Conservation (phyloP, 768 basidiomycete species). For the Flagelloscypha sp. region DNA sequence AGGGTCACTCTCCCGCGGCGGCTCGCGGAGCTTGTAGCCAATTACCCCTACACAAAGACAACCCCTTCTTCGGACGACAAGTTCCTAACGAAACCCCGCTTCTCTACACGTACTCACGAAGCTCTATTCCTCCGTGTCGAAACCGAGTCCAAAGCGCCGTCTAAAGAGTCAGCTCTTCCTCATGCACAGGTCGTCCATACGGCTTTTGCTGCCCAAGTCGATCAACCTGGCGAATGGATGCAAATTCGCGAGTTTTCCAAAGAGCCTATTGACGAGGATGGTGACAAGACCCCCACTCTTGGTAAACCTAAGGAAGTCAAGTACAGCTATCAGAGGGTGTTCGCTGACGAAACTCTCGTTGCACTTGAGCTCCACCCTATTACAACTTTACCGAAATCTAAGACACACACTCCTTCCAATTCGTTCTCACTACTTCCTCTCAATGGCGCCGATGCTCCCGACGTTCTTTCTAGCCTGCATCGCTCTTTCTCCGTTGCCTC, state of each 20-base stretch:
- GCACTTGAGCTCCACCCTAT: conserved; percentile 38
- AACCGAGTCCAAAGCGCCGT: conserved; percentile 32
- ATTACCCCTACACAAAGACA: conserved; percentile 52
- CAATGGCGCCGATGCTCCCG: no score
- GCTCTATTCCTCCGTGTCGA: conserved; percentile 64
- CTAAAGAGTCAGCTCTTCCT: conserved; percentile 40
- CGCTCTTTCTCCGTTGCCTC: no score
- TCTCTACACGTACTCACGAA: conserved; percentile 56
- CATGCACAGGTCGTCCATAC: conserved; percentile 57
- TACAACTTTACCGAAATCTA: no score
- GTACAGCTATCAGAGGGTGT: no score
- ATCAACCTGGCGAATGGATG: conserved; percentile 43
- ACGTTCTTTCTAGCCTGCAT: no score
- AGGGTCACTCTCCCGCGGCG: conserved; percentile 56
- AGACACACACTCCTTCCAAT: no score
- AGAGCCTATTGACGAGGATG: conserved; percentile 22
- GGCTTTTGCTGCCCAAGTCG: conserved; percentile 20
- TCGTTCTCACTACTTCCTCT: no score
- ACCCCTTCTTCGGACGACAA: conserved; percentile 24
- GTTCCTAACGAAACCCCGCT: conserved; percentile 54
- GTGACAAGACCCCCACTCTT: conserved; percentile 31
- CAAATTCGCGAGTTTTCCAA: conserved; percentile 37
- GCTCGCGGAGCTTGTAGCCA: conserved; percentile 57
- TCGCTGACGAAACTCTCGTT: conserved; percentile 62
- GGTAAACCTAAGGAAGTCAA: no score